Percentiles rank a stretch among this genome's conserved stretches.
These are phyloP conservation scores for Pseudocercospora cruenta DNA, from an alignment of 2,329 filamentous ascomycete genomes.

Conservation along the genomic window DNA sequence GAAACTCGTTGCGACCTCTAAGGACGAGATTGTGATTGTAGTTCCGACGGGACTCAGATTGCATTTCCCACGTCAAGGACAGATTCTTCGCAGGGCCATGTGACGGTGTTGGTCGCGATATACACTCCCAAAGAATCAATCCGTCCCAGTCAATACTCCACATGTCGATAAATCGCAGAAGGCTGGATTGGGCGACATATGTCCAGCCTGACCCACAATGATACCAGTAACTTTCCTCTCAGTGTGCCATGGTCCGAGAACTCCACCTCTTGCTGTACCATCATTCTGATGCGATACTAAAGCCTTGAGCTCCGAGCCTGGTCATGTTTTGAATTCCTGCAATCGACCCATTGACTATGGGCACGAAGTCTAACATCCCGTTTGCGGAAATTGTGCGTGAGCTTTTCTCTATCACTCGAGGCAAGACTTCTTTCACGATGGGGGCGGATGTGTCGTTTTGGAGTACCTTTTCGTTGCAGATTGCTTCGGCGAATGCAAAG, in stretches of 20 bases:
- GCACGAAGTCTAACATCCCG: conserved; percentile 69
- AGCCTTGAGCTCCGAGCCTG: conserved; percentile 72
- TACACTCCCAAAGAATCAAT: conserved; percentile 58
- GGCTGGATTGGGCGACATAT: conserved; percentile 71
- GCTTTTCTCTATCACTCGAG: conserved; percentile 72
- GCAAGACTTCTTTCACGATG: conserved; percentile 62
- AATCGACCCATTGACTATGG: conserved; percentile 70
- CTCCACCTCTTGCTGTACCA: conserved; percentile 63
- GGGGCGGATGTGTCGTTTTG: conserved; percentile 58
- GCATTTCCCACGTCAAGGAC: no score
- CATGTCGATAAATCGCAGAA: conserved; percentile 62
- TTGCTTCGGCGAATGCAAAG: no score
- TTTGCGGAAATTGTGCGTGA: conserved; percentile 75
- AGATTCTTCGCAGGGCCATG: no score
- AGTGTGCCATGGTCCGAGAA: conserved; percentile 71
- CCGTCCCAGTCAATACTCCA: conserved; percentile 76
- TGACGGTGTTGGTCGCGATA: no score
- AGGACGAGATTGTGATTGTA: no score
- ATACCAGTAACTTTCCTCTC: conserved; percentile 78
- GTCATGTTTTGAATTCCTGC: conserved; percentile 81
- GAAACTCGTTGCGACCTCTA: no score
- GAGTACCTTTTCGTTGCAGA: conserved; percentile 56
- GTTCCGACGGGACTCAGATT: no score
- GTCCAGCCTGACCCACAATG: conserved; percentile 59
- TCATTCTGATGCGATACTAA: conserved; percentile 62